Percentiles rank a stretch among this genome's conserved stretches.
Conservation (phyloP, 2,329 filamentous ascomycete genomes). For the Colletotrichum sp. region DNA sequence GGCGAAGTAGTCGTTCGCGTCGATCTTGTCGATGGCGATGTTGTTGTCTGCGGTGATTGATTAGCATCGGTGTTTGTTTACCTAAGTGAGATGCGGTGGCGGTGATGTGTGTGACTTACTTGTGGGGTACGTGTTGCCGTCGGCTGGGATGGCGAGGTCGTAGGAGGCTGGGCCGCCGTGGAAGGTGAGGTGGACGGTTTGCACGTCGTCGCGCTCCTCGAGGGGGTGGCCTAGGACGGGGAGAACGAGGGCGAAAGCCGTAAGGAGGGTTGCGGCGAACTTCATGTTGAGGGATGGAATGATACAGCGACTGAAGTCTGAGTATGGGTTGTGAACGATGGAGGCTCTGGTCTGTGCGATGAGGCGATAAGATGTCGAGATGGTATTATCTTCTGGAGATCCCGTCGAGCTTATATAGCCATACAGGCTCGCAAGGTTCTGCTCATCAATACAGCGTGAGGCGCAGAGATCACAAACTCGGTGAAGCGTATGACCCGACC, state of each 20-base stretch:
- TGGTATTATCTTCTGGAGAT: not conserved
- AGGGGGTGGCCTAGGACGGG: constrained; percentile 5
- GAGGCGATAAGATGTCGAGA: not conserved
- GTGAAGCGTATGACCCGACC: not conserved
- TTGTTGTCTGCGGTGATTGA: constrained; percentile 35
- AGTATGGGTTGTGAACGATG: not conserved
- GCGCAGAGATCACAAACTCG: not conserved
- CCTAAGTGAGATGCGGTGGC: not conserved
- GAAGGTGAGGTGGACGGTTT: constrained; percentile 48
- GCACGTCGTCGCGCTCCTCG: constrained; percentile 32
- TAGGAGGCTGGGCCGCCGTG: constrained; percentile 46
- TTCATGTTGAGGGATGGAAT: constrained; percentile 23
- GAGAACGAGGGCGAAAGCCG: constrained; percentile 3
- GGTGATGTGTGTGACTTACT: constrained; percentile 29
- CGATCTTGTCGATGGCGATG: constrained; percentile 43
- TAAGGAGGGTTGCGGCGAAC: constrained; percentile 5
- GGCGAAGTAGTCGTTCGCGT: constrained; percentile 49
- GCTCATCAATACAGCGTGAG: not conserved
- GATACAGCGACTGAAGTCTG: not conserved
- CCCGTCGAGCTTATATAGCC: not conserved
- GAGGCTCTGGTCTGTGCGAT: not conserved
- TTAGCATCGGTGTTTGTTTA: not conserved
- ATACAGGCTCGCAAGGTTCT: not conserved
- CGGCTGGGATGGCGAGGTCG: constrained; percentile 43
- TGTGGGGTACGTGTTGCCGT: constrained; percentile 42